Base-by-base conservation (phyloP, 2,329 filamentous ascomycete genomes). In the Aspergillus sp. region DNA sequence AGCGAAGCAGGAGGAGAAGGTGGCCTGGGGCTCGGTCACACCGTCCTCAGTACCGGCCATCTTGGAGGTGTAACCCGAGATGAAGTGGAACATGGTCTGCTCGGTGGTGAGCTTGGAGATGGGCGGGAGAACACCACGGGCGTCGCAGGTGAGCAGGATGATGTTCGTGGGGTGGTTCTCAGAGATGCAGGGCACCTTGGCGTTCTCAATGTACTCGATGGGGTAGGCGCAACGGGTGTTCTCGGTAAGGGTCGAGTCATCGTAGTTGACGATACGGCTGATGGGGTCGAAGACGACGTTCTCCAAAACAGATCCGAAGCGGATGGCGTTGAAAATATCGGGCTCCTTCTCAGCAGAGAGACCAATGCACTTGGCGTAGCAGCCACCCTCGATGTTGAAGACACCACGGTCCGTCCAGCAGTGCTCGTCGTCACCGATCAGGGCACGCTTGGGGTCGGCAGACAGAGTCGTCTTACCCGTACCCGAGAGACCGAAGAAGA, bases 41-140 rank as follows among this genome's bases (percentile, higher is more conserved):
- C 94, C 94, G 61, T 96, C 90, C 79, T 99, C 94, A 32, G 94
- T 99, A 69, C 94, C 94, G 60, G 94, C 94, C 94, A 99, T 99
- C 87, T 99, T 99, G 71, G 93, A 97, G 60, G 94, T 99, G 83
- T 99, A 99, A 65, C 94, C 94, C 16, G 90, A 95, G 78, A 99
- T 99, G 86, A 99, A 99, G 83, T 99, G 94, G 87, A 97, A 99
- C 93, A 99, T 97, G 75, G 91, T 96, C 80, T 97, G 94, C 67
- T 90, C 85, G 60, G 88, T 84, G 81, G 88, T 86, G 72, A 99
- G 88, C 83, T 97, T 97, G 67, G 91, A 96, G 78, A 99, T 97
- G 45, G 94, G 94, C 52, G 94, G 94, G 51, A 99, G 86, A 46
- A 99, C 94, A 80, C 94, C 94, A 63, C 94, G 90, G 55, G 94